These are phyloP conservation scores for Hysterium pulicare DNA, from an alignment of 2,329 filamentous ascomycete species.

Conservation along the genomic window DNA sequence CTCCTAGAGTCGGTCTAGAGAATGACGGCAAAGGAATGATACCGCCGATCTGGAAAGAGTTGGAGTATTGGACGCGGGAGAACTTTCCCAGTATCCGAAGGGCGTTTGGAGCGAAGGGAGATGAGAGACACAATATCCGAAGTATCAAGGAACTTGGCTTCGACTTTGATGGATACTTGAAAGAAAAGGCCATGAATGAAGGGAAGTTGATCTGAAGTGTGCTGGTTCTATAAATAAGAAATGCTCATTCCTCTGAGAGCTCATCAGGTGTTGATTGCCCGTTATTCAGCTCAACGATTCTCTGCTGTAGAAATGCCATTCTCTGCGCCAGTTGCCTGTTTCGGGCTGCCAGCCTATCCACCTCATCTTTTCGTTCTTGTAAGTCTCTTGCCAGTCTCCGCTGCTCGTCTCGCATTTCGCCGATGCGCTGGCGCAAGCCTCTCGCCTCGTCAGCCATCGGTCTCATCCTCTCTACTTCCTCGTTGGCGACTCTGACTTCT, in stretches of 20 bases:
- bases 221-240: no score
- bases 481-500: not conserved
- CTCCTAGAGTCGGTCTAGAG: conserved; percentile 35
- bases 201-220: conserved; percentile 11
- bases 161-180: conserved; percentile 44
- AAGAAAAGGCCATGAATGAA: conserved; percentile 12
- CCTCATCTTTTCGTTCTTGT: not conserved
- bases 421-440: not conserved
- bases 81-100: conserved; percentile 67
- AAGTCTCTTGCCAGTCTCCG: not conserved
- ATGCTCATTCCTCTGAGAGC: no score
- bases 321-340: not conserved
- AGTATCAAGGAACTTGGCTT: conserved; percentile 72
- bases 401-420: not conserved
- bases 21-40: conserved; percentile 57
- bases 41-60: conserved; percentile 68
- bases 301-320: conserved; percentile 1
- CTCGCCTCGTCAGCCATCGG: not conserved
- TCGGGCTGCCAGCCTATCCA: not conserved
- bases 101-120: conserved; percentile 65
- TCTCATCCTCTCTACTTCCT: not conserved
- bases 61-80: conserved; percentile 68
- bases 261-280: no score
- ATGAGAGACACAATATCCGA: conserved; percentile 54
- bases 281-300: no score